Conservation (phyloP, 768 basidiomycete species). For the Boletellus ananas region DNA sequence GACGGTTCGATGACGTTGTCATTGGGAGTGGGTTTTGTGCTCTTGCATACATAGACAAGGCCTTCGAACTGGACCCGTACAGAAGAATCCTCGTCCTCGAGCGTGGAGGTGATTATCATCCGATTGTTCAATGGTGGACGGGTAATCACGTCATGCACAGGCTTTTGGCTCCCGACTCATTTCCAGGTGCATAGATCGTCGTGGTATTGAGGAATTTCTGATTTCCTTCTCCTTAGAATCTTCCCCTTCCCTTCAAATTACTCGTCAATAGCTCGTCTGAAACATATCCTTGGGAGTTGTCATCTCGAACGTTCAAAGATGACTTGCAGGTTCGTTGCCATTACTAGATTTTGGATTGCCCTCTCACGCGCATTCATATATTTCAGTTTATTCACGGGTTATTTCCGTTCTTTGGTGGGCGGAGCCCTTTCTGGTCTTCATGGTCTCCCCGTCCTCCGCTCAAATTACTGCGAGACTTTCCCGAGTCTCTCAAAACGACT, state of each 20-base stretch:
- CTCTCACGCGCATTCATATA: background rate
- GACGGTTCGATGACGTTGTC: constrained; percentile 8
- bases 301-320: background rate
- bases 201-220: background rate
- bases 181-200: constrained; percentile 1
- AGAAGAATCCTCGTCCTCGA: constrained; percentile 17
- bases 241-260: constrained; percentile 5
- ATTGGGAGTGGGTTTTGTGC: constrained; percentile 13
- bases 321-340: background rate
- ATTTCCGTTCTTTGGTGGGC: constrained; percentile 17
- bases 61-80: constrained; percentile 10
- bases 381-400: constrained; percentile 10
- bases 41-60: constrained; percentile 16
- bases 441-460: constrained; percentile 16
- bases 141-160: background rate
- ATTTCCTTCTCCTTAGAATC: constrained; percentile 2
- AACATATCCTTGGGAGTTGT: constrained; percentile 5
- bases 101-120: constrained; percentile 3
- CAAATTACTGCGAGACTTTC: constrained; percentile 13
- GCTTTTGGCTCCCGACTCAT: constrained; percentile 7
- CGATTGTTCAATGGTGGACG: background rate
- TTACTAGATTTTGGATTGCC: background rate
- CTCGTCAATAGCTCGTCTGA: background rate
- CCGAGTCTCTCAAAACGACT: constrained; percentile 1
- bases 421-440: constrained; percentile 15